A percentile compares a stretch with the other conserved stretches of the same genome.
Evolutionary conservation across 2,329 filamentous ascomycete genomes (phyloP).

Genomic region (Thelonectria rubi): DNA sequence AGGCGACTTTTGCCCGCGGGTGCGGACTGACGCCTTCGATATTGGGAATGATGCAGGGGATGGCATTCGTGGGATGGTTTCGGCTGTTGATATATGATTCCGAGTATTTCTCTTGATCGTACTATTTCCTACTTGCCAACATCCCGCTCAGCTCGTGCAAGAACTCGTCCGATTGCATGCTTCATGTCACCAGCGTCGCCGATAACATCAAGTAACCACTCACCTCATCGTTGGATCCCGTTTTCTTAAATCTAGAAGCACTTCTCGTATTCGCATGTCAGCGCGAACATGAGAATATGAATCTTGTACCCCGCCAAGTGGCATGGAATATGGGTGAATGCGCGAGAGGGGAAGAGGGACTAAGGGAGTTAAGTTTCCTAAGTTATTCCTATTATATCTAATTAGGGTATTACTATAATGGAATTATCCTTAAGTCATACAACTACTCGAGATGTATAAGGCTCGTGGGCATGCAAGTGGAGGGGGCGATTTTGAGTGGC

Average conservation of each 20-base stretch:
- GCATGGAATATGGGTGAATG: not conserved
- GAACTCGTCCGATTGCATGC: not conserved
- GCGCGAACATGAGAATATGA: too few relatives aligned
- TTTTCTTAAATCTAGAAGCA: not conserved
- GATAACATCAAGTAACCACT: not conserved
- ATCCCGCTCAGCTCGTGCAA: not conserved
- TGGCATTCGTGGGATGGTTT: not conserved
- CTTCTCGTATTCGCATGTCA: not conserved
- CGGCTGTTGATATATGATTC: not conserved
- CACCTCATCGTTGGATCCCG: not conserved
- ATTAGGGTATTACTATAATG: too few relatives aligned
- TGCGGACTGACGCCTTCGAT: slow-evolving; percentile 28
- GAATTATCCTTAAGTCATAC: too few relatives aligned
- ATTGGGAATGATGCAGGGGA: slow-evolving; percentile 19
- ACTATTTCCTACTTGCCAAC: not conserved
- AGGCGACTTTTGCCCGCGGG: slow-evolving; percentile 15
- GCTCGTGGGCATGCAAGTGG: too few relatives aligned
- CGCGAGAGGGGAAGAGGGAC: too few relatives aligned
- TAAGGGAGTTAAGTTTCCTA: too few relatives aligned
- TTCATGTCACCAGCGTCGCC: too few relatives aligned
- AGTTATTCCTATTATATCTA: too few relatives aligned
- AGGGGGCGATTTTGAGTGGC: too few relatives aligned
- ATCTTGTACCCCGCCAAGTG: too few relatives aligned
- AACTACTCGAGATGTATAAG: too few relatives aligned
- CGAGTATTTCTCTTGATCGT: slow-evolving; percentile 12